Evolutionary conservation across 768 basidiomycete species (phyloP).

Genomic region (Phaeotremella fagi): DNA sequence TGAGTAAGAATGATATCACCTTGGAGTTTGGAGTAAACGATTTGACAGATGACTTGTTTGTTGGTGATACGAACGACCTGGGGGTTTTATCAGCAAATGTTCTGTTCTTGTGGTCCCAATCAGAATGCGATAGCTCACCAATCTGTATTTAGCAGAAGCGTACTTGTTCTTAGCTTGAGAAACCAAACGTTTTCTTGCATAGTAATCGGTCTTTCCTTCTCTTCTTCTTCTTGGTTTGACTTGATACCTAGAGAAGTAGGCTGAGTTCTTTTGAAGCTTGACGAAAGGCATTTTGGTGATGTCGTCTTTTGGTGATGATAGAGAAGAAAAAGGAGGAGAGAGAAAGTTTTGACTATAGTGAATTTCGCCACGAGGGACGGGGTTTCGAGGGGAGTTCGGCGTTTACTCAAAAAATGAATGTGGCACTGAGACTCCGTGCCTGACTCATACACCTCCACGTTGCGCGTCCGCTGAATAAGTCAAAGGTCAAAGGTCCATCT

Average conservation of each 20-base stretch:
- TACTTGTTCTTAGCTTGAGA: constrained; percentile 99
- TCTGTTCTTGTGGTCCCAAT: background rate
- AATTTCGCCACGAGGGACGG: background rate
- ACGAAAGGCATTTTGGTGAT: constrained; percentile 70
- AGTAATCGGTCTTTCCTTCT: constrained; percentile 99
- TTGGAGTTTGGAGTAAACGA: constrained; percentile 94
- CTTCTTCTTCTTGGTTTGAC: constrained; percentile 96
- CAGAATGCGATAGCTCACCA: background rate
- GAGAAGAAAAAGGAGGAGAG: background rate
- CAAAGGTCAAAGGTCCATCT: background rate
- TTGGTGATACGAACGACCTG: constrained; percentile 96
- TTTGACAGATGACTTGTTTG: constrained; percentile 80
- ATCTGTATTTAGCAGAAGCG: constrained; percentile 93
- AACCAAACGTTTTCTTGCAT: constrained; percentile 93
- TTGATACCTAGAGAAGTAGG: constrained; percentile 91
- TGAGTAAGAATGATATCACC: constrained; percentile 89
- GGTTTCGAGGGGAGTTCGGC: background rate
- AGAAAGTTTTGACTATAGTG: background rate
- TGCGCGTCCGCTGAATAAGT: background rate
- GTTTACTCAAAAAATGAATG: background rate
- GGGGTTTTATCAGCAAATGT: constrained; percentile 3
- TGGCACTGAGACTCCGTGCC: background rate
- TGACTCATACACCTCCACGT: background rate
- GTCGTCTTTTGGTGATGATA: constrained; percentile 14
- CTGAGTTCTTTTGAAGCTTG: constrained; percentile 91